These are phyloP conservation scores for Lodderomyces margitis DNA, from an alignment of 1,139 yeast genomes.

Conservation along the genomic window DNA sequence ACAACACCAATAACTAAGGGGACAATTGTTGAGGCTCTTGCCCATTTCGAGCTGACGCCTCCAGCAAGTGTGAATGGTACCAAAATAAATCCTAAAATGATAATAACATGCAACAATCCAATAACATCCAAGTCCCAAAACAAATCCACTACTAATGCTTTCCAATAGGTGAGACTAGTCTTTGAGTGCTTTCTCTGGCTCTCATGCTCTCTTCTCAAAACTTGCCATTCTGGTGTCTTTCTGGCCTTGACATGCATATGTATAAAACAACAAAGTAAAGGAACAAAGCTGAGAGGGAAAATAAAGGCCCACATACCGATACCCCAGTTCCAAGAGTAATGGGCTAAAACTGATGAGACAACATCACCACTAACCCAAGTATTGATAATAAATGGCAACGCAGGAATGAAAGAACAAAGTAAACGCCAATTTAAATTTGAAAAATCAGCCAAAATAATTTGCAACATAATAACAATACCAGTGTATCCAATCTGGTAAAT, in stretches of 20 bases:
- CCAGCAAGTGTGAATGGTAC: slow-evolving; percentile 56
- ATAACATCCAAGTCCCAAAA: slow-evolving; percentile 55
- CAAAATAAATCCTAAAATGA: slow-evolving; percentile 58
- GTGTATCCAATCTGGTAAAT: slow-evolving; percentile 68
- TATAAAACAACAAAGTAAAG: slow-evolving; percentile 50
- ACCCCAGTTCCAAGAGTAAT: slow-evolving; percentile 61
- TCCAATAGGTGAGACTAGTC: slow-evolving; percentile 15
- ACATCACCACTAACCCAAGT: slow-evolving; percentile 75
- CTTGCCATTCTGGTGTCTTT: slow-evolving; percentile 44
- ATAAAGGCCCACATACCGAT: slow-evolving; percentile 82
- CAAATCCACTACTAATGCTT: slow-evolving; percentile 21
- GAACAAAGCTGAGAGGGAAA: slow-evolving; percentile 62
- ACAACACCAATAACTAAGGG: slow-evolving; percentile 65
- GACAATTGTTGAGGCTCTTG: slow-evolving; percentile 50
- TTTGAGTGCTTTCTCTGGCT: slow-evolving; percentile 13
- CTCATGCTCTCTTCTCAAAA: slow-evolving; percentile 26
- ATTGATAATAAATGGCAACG: slow-evolving; percentile 67
- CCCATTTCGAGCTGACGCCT: slow-evolving; percentile 52
- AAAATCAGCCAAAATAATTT: slow-evolving; percentile 60
- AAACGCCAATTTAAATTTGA: slow-evolving; percentile 71
- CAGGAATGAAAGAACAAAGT: slow-evolving; percentile 60
- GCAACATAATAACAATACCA: slow-evolving; percentile 55
- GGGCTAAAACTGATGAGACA: slow-evolving; percentile 20
- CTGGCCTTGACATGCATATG: slow-evolving; percentile 60
- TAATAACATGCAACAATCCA: slow-evolving; percentile 50